A percentile compares a stretch with the other conserved stretches of the same genome.
Evolutionary conservation across 345 rosid genomes (phyloP).

Genomic region (Iberis pinnata): DNA sequence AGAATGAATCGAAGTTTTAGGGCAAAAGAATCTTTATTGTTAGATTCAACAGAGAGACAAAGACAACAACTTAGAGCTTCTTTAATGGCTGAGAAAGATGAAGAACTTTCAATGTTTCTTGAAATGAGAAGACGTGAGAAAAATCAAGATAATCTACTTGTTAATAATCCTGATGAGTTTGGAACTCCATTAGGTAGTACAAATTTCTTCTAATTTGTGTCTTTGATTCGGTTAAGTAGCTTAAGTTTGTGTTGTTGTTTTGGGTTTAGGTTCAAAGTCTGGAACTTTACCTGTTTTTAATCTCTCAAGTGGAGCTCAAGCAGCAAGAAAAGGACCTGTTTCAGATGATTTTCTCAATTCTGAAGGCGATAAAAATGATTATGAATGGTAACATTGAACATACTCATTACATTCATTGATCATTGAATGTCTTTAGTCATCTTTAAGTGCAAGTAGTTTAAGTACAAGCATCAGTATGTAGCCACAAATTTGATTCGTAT

Average conservation of each 20-base stretch:
- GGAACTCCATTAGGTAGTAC: slow-evolving; percentile 62
- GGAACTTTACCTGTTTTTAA: slow-evolving; percentile 81
- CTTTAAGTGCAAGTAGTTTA: not conserved
- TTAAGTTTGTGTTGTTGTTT: slow-evolving; percentile 8
- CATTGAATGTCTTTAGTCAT: not conserved
- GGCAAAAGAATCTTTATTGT: slow-evolving; percentile 67
- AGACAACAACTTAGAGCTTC: slow-evolving; percentile 72
- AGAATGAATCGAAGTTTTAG: slow-evolving; percentile 92
- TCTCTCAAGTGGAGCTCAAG: slow-evolving; percentile 48
- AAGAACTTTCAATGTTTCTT: slow-evolving; percentile 80
- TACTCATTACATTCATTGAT: not conserved
- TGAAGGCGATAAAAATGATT: slow-evolving; percentile 86
- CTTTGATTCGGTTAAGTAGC: not conserved
- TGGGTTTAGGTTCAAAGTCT: slow-evolving; percentile 53
- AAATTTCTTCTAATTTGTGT: not conserved
- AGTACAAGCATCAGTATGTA: slow-evolving; percentile 1
- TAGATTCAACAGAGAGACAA: slow-evolving; percentile 64
- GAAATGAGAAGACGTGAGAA: slow-evolving; percentile 91
- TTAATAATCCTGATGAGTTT: slow-evolving; percentile 53
- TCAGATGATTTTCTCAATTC: slow-evolving; percentile 86
- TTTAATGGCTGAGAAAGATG: slow-evolving; percentile 85
- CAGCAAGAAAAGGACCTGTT: slow-evolving; percentile 52
- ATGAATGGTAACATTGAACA: slow-evolving; percentile 90
- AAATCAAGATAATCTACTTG: slow-evolving; percentile 55
- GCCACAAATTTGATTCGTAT: not conserved